These are phyloP conservation scores for Ascochyta rabiei DNA, from an alignment of 2,329 filamentous ascomycete species.

Conservation along the genomic window DNA sequence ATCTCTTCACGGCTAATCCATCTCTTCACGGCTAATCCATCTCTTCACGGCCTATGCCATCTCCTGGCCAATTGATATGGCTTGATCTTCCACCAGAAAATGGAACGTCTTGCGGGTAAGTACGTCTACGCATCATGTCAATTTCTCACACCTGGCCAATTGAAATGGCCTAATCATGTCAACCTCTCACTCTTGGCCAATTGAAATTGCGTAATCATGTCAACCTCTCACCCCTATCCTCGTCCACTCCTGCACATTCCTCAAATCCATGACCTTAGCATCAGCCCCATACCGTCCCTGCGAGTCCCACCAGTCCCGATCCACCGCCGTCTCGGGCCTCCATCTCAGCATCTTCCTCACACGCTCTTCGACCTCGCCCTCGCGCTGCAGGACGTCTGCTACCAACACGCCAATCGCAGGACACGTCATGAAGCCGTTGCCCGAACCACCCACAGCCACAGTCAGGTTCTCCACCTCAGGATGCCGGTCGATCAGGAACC, in stretches of 20 bases:
- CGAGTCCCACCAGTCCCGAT: constrained; percentile 55
- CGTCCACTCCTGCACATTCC: constrained; percentile 42
- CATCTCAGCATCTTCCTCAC: constrained; percentile 56
- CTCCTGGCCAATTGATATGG: too few relatives aligned
- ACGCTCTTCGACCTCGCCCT: constrained; percentile 52
- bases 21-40: too few relatives aligned
- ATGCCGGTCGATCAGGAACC: constrained; percentile 60
- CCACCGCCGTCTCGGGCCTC: constrained; percentile 58
- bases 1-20: too few relatives aligned
- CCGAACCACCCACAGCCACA: constrained; percentile 59
- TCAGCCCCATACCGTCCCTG: constrained; percentile 57
- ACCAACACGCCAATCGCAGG: constrained; percentile 59
- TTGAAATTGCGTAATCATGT: not conserved
- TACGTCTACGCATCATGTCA: too few relatives aligned
- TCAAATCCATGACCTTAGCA: constrained; percentile 57
- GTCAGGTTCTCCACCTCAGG: constrained; percentile 52
- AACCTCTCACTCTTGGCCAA: too few relatives aligned
- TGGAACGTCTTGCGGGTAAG: too few relatives aligned
- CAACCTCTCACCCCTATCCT: constrained; percentile 9
- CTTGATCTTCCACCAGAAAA: too few relatives aligned
- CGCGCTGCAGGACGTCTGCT: constrained; percentile 51
- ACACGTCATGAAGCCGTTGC: constrained; percentile 61
- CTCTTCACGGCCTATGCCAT: too few relatives aligned
- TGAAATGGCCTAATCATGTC: too few relatives aligned
- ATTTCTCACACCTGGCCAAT: too few relatives aligned